phyloP scores from a whole-genome alignment of 129 eudicot genomes.

The Arctium minus region DNA sequence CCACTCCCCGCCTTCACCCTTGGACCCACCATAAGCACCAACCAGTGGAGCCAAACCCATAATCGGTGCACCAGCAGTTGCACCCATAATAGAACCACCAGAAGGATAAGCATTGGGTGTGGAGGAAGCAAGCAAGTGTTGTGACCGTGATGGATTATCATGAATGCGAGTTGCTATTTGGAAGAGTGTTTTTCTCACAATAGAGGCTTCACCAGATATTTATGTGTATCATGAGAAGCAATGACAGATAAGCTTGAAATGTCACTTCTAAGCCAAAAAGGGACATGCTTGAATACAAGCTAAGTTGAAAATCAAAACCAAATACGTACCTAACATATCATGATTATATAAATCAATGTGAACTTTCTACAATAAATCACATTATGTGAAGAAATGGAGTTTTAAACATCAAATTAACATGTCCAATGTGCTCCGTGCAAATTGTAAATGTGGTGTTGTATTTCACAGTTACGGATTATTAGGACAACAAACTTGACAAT shows the following conservation, averaged over 20 bases:
- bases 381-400: not conserved
- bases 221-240: conserved; percentile 30
- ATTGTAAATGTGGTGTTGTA: not conserved
- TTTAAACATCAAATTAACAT: not conserved
- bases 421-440: not conserved
- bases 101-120: conserved; percentile 49
- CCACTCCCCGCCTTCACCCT: conserved; percentile 85
- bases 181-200: conserved; percentile 80
- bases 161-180: conserved; percentile 82
- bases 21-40: conserved; percentile 83
- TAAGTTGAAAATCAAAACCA: not conserved
- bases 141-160: conserved; percentile 87
- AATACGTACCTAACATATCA: no score
- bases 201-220: conserved; percentile 76
- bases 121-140: conserved; percentile 70
- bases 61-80: conserved; percentile 56
- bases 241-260: not conserved
- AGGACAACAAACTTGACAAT: not conserved
- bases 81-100: conserved; percentile 64
- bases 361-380: not conserved
- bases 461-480: not conserved
- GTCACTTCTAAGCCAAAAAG: not conserved
- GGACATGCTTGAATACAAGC: not conserved
- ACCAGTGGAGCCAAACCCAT: conserved; percentile 71
- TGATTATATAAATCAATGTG: not conserved